These are phyloP conservation scores for Alternaria metachromatica DNA, from an alignment of 2,329 filamentous ascomycete genomes.

Conservation along the genomic window DNA sequence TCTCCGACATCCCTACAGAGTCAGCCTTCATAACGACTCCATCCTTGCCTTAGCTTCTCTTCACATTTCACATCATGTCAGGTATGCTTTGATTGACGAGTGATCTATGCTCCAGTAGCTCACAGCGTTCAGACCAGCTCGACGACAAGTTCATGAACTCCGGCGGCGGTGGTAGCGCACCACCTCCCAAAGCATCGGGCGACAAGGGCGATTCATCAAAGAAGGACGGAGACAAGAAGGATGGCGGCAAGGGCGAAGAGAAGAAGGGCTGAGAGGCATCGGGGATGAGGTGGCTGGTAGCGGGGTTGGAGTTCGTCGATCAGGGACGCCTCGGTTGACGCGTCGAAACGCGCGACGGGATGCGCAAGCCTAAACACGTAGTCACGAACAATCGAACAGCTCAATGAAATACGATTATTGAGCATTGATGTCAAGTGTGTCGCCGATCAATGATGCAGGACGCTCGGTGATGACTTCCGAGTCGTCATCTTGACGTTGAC, in stretches of 20 bases:
- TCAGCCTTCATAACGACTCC: background rate
- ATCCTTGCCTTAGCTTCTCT: background rate
- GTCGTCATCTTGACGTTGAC: background rate
- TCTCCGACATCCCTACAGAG: background rate
- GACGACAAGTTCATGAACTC: slow-evolving; percentile 7
- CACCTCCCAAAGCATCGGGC: background rate
- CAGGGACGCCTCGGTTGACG: background rate
- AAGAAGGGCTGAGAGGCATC: background rate
- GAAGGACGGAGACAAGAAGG: background rate
- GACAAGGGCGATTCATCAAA: background rate
- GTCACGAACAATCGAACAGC: background rate
- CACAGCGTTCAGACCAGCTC: background rate
- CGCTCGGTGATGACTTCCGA: background rate
- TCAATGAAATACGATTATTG: background rate
- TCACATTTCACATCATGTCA: background rate
- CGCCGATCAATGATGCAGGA: background rate
- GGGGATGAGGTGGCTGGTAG: background rate
- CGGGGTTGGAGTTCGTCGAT: background rate
- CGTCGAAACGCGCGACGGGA: background rate
- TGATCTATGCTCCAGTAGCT: background rate
- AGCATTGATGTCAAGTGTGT: background rate
- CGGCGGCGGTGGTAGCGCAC: background rate
- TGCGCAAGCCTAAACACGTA: background rate
- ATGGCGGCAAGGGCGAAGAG: background rate
- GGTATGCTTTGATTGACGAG: background rate